A percentile compares a stretch with the other conserved stretches of the same genome.
These are phyloP conservation scores for Panellus pusillus DNA, from an alignment of 768 basidiomycete genomes.

Conservation along the genomic window DNA sequence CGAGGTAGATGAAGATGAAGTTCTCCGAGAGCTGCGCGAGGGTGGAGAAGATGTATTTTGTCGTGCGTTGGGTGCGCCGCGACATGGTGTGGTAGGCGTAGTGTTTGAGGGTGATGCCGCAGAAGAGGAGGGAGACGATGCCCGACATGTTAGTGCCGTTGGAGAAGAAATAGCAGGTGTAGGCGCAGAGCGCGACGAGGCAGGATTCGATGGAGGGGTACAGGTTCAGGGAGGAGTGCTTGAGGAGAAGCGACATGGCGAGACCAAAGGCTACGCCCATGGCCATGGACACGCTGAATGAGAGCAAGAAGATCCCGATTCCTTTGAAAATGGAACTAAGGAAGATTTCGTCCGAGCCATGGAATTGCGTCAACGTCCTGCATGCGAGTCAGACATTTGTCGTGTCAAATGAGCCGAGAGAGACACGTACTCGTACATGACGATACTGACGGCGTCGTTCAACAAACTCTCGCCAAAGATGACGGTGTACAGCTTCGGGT, in stretches of 20 bases:
- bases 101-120: constrained; percentile 98
- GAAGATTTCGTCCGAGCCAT: constrained; percentile 78
- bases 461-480: constrained; percentile 97
- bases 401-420: background rate
- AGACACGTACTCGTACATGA: constrained; percentile 95
- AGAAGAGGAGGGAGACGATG: constrained; percentile 96
- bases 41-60: constrained; percentile 93
- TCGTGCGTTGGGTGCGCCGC: constrained; percentile 86
- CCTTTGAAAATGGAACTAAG: constrained; percentile 91
- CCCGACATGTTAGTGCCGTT: constrained; percentile 93
- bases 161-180: constrained; percentile 99
- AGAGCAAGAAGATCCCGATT: constrained; percentile 95
- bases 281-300: constrained; percentile 93
- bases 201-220: constrained; percentile 98
- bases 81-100: constrained; percentile 99
- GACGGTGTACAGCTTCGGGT: constrained; percentile 94
- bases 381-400: background rate
- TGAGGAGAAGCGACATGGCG: constrained; percentile 86
- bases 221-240: constrained; percentile 84
- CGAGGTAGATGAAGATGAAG: constrained; percentile 99
- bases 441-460: constrained; percentile 99
- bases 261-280: constrained; percentile 92
- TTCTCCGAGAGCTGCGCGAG: constrained; percentile 96
- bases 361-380: constrained; percentile 91
- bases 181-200: constrained; percentile 90